Evolutionary conservation across 352 stramenopile genomes (phyloP), one percentile per base, ranked within the genome.

Genomic region (Albugo laibachii): DNA sequence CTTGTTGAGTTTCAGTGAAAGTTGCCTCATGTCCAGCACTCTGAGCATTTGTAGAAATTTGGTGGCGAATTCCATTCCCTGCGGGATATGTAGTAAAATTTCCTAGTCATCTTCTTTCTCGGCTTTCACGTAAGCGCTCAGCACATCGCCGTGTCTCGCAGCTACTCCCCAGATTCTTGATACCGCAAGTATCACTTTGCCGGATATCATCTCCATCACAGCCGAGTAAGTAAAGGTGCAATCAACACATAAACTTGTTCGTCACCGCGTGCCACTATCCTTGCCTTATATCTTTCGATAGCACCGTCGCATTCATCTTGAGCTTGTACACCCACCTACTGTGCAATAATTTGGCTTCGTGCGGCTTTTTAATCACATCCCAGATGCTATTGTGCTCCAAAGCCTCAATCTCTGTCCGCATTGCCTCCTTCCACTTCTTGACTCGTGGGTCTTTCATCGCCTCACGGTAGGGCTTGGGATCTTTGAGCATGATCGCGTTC

Each of bases 321-420:
- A 54, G 0, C 11, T 52, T 45, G 27, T 47, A 54, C 10, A 54
- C 49, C 49, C 49, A 54, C 10, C 46, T 13, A 24, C 20, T 49
- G 36, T 41, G 36, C 14, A 41, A 14, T 41, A 16, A 14, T 41
- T 41, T 41, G 14, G 14, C 14, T 14, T 16, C 36, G 16, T 14
- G 36, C 14, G 16, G 14, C 16, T 16, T 14, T 41, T 14, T 14
- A 14, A 16, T 16, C 14, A 41, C 16, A 16, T 14, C 16, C 36
- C 36, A 41, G 36, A 16, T 41, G 16, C 14, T 41, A 16, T 41
- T 41, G 36, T 41, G 14, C 16, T 41, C 36, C 14, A 41, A 16
- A 14, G 36, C 36, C 16, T 41, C 36, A 16, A 41, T 41, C 16
- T 41, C 36, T 41, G 14, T 41, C 14, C 14, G 14, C 36, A 41